Percentiles rank a stretch among this genome's conserved stretches.
Evolutionary conservation across 768 basidiomycete species (phyloP).

Genomic region (Trametes villosa): DNA sequence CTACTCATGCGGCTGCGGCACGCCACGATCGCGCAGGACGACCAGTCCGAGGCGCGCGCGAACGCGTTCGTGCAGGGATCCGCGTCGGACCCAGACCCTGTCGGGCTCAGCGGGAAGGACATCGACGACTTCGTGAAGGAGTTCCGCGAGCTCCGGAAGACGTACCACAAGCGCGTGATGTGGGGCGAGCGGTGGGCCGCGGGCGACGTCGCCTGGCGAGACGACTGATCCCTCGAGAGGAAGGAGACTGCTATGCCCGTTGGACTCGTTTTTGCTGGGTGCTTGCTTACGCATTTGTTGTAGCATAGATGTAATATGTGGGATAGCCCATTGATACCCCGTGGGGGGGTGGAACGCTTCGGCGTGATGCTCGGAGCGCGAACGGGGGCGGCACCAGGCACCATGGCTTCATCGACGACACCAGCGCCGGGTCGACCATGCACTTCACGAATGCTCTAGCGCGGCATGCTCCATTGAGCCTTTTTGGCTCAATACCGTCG

Average conservation of each 20-base stretch:
- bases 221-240: constrained; percentile 56
- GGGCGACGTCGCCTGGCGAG: constrained; percentile 86
- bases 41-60: constrained; percentile 82
- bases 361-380: neutral
- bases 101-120: constrained; percentile 46
- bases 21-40: constrained; percentile 89
- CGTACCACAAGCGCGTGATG: constrained; percentile 91
- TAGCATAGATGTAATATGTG: constrained; percentile 7
- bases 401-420: neutral
- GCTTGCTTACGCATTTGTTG: constrained; percentile 14
- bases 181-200: constrained; percentile 88
- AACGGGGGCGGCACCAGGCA: neutral
- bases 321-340: constrained; percentile 14
- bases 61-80: constrained; percentile 78
- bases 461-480: neutral
- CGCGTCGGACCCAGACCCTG: constrained; percentile 29
- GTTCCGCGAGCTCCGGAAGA: constrained; percentile 85
- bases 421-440: no score
- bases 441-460: no score
- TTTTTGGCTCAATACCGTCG: neutral
- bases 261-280: constrained; percentile 4
- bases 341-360: neutral
- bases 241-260: neutral
- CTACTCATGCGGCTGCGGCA: constrained; percentile 87
- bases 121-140: constrained; percentile 88